Conservation (phyloP, 2,329 filamentous ascomycete species). For the Pochonia chlamydosporia region DNA sequence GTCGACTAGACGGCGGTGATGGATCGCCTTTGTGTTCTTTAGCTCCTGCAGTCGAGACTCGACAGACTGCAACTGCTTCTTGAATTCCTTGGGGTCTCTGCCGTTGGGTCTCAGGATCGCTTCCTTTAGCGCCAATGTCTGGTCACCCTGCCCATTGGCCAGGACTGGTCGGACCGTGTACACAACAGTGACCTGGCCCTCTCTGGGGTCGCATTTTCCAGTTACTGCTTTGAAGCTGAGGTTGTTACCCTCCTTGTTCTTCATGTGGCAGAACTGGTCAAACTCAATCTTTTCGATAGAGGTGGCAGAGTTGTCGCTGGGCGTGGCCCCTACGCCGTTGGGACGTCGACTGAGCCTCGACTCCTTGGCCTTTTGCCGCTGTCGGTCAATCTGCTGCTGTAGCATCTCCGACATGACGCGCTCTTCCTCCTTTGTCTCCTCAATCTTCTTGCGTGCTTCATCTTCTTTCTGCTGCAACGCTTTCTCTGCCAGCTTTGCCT, state of each 20-base stretch:
- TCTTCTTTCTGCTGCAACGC: constrained; percentile 51
- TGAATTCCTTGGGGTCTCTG: constrained; percentile 58
- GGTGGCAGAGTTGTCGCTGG: constrained; percentile 20
- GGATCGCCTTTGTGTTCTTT: constrained; percentile 66
- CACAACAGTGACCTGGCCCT: constrained; percentile 60
- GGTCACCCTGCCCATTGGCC: constrained; percentile 45
- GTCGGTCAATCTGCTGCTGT: constrained; percentile 64
- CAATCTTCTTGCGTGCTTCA: constrained; percentile 45
- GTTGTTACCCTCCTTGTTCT: constrained; percentile 56
- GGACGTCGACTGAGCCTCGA: constrained; percentile 54
- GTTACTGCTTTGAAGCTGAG: constrained; percentile 66
- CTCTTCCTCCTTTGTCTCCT: constrained; percentile 62
- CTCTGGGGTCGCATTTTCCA: constrained; percentile 60
- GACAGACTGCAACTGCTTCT: constrained; percentile 69
- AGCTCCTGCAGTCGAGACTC: constrained; percentile 72
- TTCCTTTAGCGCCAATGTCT: constrained; percentile 70
- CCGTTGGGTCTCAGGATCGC: constrained; percentile 51
- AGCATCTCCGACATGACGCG: constrained; percentile 65
- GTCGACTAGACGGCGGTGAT: constrained; percentile 71
- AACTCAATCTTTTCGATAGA: constrained; percentile 47
- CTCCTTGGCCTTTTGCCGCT: constrained; percentile 59
- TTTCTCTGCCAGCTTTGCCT: constrained; percentile 60
- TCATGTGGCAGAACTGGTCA: constrained; percentile 60
- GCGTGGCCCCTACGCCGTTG: constrained; percentile 25
- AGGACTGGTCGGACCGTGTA: constrained; percentile 68